phyloP scores from a whole-genome alignment of 306 rosid genomes.

The Cajanus cajan region DNA sequence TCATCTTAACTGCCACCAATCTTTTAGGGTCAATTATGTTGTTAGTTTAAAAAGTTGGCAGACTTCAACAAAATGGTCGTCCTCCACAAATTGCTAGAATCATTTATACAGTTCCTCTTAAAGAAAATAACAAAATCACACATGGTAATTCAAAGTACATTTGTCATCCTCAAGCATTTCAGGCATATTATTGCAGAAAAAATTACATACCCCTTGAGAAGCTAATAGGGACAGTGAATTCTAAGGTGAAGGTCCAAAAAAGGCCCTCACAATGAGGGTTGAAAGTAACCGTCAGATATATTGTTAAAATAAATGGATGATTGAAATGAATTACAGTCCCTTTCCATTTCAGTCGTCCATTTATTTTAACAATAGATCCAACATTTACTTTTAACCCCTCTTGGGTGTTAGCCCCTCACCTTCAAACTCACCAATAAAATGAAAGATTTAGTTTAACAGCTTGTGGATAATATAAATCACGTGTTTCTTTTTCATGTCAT shows the following conservation, averaged over 20 bases:
- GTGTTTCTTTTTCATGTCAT: background rate
- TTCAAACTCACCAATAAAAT: background rate
- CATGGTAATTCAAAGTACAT: conserved; percentile 1
- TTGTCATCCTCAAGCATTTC: background rate
- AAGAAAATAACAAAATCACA: background rate
- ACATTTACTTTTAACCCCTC: too few relatives aligned
- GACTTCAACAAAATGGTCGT: background rate
- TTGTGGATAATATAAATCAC: background rate
- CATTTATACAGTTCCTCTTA: background rate
- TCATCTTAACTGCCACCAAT: too few relatives aligned
- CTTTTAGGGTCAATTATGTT: background rate
- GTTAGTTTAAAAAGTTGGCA: background rate
- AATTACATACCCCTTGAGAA: background rate
- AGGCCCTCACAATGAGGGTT: too few relatives aligned
- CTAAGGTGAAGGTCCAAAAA: too few relatives aligned
- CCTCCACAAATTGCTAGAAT: background rate
- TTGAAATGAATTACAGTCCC: too few relatives aligned
- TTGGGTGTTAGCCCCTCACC: too few relatives aligned
- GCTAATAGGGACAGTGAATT: background rate
- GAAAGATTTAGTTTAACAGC: background rate
- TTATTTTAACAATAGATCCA: too few relatives aligned
- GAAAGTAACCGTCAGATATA: too few relatives aligned
- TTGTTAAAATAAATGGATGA: too few relatives aligned
- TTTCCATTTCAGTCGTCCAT: too few relatives aligned
- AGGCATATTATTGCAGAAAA: background rate